Evolutionary conservation across 2,329 filamentous ascomycete genomes (phyloP).

Genomic region (Monascus ruber): DNA sequence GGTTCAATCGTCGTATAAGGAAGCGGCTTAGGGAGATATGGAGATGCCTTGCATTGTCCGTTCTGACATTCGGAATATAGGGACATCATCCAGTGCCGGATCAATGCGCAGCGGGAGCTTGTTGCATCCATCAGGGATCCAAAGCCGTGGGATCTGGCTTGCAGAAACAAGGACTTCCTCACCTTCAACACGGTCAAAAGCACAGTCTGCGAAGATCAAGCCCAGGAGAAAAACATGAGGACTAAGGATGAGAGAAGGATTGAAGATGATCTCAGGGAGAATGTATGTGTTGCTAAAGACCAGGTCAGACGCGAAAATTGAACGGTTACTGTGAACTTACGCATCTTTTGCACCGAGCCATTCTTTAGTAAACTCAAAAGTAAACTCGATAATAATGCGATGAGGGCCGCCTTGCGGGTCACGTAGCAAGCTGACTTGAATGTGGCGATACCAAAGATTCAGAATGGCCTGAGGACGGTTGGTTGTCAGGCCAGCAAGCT

Average conservation of each 20-base stretch:
- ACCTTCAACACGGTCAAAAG: slow-evolving; percentile 4
- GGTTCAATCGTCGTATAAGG: slow-evolving; percentile 3
- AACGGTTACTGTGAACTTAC: slow-evolving; percentile 1
- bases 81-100: slow-evolving; percentile 3
- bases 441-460: slow-evolving; percentile 7
- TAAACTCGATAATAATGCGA: slow-evolving; percentile 6
- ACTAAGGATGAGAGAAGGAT: slow-evolving; percentile 4
- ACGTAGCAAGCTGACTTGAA: slow-evolving; percentile 6
- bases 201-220: slow-evolving; percentile 3
- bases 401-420: slow-evolving; percentile 8
- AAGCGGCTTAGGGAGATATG: slow-evolving; percentile 3
- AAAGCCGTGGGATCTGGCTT: slow-evolving; percentile 6
- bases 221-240: slow-evolving; percentile 3
- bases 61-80: slow-evolving; percentile 5
- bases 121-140: slow-evolving; percentile 3
- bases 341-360: slow-evolving; percentile 6
- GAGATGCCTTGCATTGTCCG: slow-evolving; percentile 3
- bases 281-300: slow-evolving; percentile 6
- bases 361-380: slow-evolving; percentile 7
- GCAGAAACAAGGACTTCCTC: slow-evolving; percentile 5
- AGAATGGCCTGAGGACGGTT: slow-evolving; percentile 6
- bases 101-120: slow-evolving; percentile 4
- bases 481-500: slow-evolving; percentile 7
- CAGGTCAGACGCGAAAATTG: background rate
- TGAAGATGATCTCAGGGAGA: slow-evolving; percentile 2